phyloP scores from a whole-genome alignment of 2,329 filamentous ascomycete species.

The Zasmidium cellare region DNA sequence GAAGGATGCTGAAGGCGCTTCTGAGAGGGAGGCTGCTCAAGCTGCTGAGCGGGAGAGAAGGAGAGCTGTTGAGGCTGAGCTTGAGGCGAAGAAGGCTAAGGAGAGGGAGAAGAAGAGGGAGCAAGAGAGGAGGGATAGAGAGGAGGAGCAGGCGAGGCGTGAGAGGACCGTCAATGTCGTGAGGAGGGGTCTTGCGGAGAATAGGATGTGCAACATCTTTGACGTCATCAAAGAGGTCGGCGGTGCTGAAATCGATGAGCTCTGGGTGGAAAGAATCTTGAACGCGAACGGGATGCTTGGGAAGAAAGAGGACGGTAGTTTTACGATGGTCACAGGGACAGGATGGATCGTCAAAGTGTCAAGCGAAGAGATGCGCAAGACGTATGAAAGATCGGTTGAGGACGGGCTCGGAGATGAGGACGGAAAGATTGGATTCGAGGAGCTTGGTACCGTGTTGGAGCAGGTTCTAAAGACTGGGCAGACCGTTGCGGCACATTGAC shows the following conservation, averaged over 20 bases:
- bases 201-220: constrained; percentile 37
- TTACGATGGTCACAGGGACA: constrained; percentile 44
- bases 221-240: constrained; percentile 44
- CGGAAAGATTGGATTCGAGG: constrained; percentile 34
- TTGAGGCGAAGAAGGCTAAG: constrained; percentile 41
- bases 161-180: constrained; percentile 36
- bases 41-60: constrained; percentile 43
- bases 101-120: constrained; percentile 42
- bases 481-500: not conserved
- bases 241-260: constrained; percentile 35
- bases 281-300: constrained; percentile 41
- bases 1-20: constrained; percentile 43
- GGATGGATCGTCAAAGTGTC: constrained; percentile 46
- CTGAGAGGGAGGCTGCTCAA: constrained; percentile 46
- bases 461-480: constrained; percentile 26
- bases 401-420: constrained; percentile 32
- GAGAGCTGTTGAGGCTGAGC: constrained; percentile 42
- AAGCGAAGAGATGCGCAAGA: constrained; percentile 39
- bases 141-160: constrained; percentile 38
- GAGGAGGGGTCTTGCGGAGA: constrained; percentile 31
- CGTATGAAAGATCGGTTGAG: constrained; percentile 38
- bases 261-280: constrained; percentile 47
- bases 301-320: constrained; percentile 21
- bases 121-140: constrained; percentile 38
- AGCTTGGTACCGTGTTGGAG: constrained; percentile 42